A percentile compares a stretch with the other conserved stretches of the same genome.
These are phyloP conservation scores for Gentiana macrophylla DNA, from an alignment of 257 asterid species.

Conservation along the genomic window DNA sequence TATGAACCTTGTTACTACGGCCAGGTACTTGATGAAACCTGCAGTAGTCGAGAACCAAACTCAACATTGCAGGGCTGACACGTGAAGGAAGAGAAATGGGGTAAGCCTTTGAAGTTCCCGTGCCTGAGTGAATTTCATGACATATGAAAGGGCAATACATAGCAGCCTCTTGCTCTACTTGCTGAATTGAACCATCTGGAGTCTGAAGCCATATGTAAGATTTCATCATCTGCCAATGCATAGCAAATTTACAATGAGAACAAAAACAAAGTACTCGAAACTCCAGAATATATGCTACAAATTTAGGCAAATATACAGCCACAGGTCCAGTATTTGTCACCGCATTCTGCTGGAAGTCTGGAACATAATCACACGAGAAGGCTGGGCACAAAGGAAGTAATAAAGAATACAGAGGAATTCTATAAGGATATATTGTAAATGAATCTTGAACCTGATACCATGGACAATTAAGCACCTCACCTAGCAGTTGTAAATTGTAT, in stretches of 20 bases:
- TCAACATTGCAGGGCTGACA: constrained; percentile 71
- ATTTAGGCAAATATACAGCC: not conserved
- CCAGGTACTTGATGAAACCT: constrained; percentile 90
- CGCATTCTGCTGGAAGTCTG: not conserved
- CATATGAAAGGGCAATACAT: constrained; percentile 76
- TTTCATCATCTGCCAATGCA: constrained; percentile 54
- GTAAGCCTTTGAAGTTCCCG: constrained; percentile 71
- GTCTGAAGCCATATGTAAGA: constrained; percentile 86
- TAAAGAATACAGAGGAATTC: too few relatives aligned
- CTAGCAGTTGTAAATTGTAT: too few relatives aligned
- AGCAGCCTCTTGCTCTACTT: constrained; percentile 89
- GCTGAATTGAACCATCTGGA: constrained; percentile 69
- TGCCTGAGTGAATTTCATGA: constrained; percentile 67
- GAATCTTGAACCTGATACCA: too few relatives aligned
- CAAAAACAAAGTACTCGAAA: not conserved
- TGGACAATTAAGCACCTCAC: too few relatives aligned
- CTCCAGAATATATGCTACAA: not conserved
- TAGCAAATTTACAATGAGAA: constrained; percentile 10
- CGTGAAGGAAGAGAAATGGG: constrained; percentile 87
- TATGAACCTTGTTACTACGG: constrained; percentile 79
- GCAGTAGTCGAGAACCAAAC: constrained; percentile 85
- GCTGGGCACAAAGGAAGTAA: too few relatives aligned
- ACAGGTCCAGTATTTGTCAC: not conserved
- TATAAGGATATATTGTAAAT: too few relatives aligned
- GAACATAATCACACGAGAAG: not conserved